phyloP scores from a whole-genome alignment of 495 filamentous ascomycete genomes.

The Lentithecium fluviatile region DNA sequence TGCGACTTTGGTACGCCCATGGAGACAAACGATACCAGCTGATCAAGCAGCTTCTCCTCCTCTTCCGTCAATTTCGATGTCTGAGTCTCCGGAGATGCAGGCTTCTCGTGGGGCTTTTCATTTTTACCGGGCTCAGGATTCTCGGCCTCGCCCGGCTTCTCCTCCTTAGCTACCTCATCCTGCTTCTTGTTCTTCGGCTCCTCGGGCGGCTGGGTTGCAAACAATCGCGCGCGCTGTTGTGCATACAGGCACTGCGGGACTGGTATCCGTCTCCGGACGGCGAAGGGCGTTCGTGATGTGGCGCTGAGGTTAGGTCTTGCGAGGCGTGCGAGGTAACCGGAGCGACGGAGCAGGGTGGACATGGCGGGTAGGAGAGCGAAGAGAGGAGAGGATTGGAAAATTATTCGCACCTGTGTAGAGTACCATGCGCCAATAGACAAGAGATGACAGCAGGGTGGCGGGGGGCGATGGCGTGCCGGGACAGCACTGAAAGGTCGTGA shows the following conservation, averaged over 20 bases:
- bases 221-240: constrained; percentile 53
- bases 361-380: constrained; percentile 43
- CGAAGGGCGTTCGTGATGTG: constrained; percentile 16
- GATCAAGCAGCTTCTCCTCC: constrained; percentile 47
- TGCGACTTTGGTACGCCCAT: constrained; percentile 50
- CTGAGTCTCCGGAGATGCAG: not conserved
- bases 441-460: not conserved
- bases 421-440: constrained; percentile 17
- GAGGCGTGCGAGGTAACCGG: constrained; percentile 62
- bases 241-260: constrained; percentile 43
- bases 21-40: constrained; percentile 47
- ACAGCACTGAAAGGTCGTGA: not conserved
- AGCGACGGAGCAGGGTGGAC: constrained; percentile 65
- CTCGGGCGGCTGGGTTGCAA: constrained; percentile 39
- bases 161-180: constrained; percentile 27
- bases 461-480: constrained; percentile 6
- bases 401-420: not conserved
- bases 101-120: constrained; percentile 13
- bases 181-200: constrained; percentile 31
- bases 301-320: constrained; percentile 50
- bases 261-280: constrained; percentile 27
- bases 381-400: constrained; percentile 1
- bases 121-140: constrained; percentile 13
- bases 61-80: constrained; percentile 39
- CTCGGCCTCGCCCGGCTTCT: constrained; percentile 8